phyloP scores from a whole-genome alignment of 208 protist genomes.

The Trypanosoma cruzi region DNA sequence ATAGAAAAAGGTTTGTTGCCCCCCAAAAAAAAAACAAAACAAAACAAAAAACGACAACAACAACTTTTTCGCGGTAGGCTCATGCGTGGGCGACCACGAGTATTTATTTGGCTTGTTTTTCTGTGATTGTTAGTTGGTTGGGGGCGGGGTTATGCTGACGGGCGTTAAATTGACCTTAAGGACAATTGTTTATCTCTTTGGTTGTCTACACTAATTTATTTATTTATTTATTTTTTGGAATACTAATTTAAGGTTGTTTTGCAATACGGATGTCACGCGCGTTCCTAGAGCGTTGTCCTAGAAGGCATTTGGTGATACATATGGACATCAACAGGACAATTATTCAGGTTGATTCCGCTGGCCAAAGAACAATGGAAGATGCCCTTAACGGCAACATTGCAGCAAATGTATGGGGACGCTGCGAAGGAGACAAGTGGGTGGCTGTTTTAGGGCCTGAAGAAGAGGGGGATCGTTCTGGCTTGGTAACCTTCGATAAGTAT shows the following conservation, averaged over 20 bases:
- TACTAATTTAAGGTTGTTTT: neutral
- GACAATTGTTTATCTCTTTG: neutral
- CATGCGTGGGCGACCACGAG: too few relatives aligned
- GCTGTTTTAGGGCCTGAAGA: slow-evolving; percentile 63
- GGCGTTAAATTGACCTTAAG: neutral
- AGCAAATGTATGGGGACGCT: slow-evolving; percentile 68
- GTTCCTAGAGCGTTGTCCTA: slow-evolving; percentile 55
- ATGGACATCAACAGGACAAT: slow-evolving; percentile 94
- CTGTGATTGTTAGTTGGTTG: neutral
- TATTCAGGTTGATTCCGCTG: slow-evolving; percentile 82
- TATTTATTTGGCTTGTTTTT: neutral
- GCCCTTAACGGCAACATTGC: slow-evolving; percentile 89
- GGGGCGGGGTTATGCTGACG: neutral
- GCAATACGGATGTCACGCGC: slow-evolving; percentile 44
- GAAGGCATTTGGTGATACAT: slow-evolving; percentile 79
- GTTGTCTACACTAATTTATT: neutral
- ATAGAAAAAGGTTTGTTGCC: too few relatives aligned
- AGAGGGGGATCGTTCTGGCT: slow-evolving; percentile 17
- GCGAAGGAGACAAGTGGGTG: slow-evolving; percentile 40
- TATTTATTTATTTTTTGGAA: slow-evolving; percentile 1
- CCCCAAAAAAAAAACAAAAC: too few relatives aligned
- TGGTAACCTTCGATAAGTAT: slow-evolving; percentile 71
- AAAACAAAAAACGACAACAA: too few relatives aligned
- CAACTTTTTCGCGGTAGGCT: neutral
- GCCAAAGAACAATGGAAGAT: slow-evolving; percentile 76